Evolutionary conservation across 2,329 filamentous ascomycete species (phyloP), one percentile per base, ranked within the genome.

Genomic region (Ceratocystis colombiana): DNA sequence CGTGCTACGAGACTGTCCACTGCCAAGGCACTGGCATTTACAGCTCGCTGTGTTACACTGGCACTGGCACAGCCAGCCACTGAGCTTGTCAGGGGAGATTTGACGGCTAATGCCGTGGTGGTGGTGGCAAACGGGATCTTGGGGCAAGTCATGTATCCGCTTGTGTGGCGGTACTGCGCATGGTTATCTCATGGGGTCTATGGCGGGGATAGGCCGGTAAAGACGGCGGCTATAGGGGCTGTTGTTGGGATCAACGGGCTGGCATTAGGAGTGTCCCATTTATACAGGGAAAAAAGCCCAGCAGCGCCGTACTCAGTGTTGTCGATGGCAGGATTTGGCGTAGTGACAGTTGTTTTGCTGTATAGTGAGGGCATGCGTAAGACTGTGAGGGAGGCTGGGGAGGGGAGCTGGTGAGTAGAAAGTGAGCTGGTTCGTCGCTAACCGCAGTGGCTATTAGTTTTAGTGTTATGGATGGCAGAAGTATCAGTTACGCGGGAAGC

Each of bases 161-260:
- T 73, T 15, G 69, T 72, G 0, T 69, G 77, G n/a, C 70, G 70
- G 12, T 72, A 68, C 50, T 65, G 77, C 1, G 69, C 73, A 0
- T 69, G 76, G 2, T 69, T 68, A n/a, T 62, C 10, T 0, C 55
- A 28, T 0, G 55, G 55, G 3, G 6, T 59, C 22, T 25, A 59
- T 59, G 12, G 30, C 17, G 28, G 28, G 17, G 55, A 22, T 59
- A 30, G n/a, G 0, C 17, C 30, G 61, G 41, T 57, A 68, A 33
- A 41, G 55, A 6, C 53, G 15, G 20, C 84, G 1, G 81, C 80
- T 0, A 75, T 78, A 0, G 82, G 82, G 45, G 76, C 82, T 45
- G 76, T 80, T 0, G 76, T 84, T 62, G 82, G 82, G 2, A 79
- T 84, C 74, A 85, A 84, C 69, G 81, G 81, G 0, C 82, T 82